Evolutionary conservation across 352 stramenopile species (phyloP).

Genomic region (Globisporangium canariense): DNA sequence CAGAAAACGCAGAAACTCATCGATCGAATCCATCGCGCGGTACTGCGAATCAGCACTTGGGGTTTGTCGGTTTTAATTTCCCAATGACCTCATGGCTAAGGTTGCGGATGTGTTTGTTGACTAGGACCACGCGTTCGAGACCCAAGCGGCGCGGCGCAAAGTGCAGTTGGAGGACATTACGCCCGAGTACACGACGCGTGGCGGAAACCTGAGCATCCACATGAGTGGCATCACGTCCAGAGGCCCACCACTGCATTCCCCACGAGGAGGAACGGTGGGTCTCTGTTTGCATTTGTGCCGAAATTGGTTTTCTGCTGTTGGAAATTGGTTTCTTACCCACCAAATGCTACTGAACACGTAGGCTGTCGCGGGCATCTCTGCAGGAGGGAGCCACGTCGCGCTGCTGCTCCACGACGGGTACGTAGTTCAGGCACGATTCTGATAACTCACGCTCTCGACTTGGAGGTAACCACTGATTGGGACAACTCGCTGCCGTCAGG

Average conservation of each 20-base stretch:
- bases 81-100: background rate
- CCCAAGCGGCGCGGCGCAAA: conserved; percentile 34
- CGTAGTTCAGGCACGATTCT: background rate
- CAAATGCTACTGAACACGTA: conserved; percentile 12
- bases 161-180: conserved; percentile 61
- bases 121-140: conserved; percentile 56
- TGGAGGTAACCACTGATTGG: background rate
- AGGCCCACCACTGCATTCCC: conserved; percentile 55
- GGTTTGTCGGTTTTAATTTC: too few relatives aligned
- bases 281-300: background rate
- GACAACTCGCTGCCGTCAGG: conserved; percentile 16
- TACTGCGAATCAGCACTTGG: conserved; percentile 4
- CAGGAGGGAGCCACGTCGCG: conserved; percentile 77
- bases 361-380: conserved; percentile 65
- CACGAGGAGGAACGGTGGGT: conserved; percentile 47
- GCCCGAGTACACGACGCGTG: conserved; percentile 57
- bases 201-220: conserved; percentile 52
- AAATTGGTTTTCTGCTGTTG: background rate
- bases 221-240: conserved; percentile 80
- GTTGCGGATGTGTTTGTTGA: background rate
- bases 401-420: conserved; percentile 82
- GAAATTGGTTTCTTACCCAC: background rate
- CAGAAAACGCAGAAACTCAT: conserved; percentile 29
- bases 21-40: conserved; percentile 31
- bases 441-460: background rate